phyloP scores from a whole-genome alignment of 768 basidiomycete species.

The Amanita polypyramis region DNA sequence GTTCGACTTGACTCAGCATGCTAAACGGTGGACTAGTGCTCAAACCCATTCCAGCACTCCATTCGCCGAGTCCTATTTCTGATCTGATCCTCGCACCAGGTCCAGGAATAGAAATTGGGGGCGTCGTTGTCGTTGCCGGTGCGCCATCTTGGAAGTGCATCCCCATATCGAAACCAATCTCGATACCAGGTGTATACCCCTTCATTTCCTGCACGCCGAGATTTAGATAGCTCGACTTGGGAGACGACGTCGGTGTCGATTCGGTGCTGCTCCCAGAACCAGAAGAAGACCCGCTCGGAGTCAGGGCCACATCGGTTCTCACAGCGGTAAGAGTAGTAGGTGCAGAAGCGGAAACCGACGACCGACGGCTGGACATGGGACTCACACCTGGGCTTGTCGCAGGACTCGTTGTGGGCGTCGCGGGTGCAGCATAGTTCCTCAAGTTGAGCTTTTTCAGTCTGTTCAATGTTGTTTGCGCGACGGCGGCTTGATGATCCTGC shows the following conservation, averaged over 20 bases:
- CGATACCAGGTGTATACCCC: background rate
- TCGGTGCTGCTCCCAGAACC: constrained; percentile 1
- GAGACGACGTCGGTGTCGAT: constrained; percentile 2
- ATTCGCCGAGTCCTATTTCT: background rate
- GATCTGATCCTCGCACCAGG: too few relatives aligned
- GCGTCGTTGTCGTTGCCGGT: background rate
- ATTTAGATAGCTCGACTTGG: background rate
- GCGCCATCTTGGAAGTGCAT: constrained; percentile 6
- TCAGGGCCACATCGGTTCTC: background rate
- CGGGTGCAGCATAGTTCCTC: constrained; percentile 41
- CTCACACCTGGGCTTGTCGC: background rate
- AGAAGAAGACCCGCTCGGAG: background rate
- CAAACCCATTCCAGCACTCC: constrained; percentile 10
- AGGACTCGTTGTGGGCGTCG: constrained; percentile 1
- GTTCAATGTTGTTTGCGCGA: constrained; percentile 23
- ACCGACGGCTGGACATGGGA: background rate
- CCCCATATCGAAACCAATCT: constrained; percentile 4
- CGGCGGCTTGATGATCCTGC: constrained; percentile 13
- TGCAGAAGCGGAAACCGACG: background rate
- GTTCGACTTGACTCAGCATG: constrained; percentile 12
- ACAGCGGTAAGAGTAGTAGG: background rate
- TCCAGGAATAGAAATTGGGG: background rate
- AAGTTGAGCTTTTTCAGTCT: constrained; percentile 30
- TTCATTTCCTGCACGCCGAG: background rate
- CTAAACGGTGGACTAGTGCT: constrained; percentile 24